Conservation (phyloP, 1,139 yeast genomes). For the Yamadazyma epiphylla region DNA sequence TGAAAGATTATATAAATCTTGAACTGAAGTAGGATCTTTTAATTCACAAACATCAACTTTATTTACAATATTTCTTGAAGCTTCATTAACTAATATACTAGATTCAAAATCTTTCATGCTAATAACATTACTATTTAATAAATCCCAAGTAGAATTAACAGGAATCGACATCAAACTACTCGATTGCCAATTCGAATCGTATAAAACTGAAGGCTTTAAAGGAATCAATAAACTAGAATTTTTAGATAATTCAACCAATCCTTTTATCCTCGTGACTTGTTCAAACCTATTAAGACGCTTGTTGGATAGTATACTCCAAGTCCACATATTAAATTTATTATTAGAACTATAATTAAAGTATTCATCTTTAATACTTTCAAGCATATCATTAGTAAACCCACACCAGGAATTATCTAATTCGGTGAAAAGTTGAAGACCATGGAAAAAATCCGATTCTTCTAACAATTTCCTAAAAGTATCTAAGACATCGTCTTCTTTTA, state of each 20-base stretch:
- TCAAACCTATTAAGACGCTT: constrained; percentile 8
- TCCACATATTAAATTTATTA: constrained; percentile 43
- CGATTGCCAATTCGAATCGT: constrained; percentile 38
- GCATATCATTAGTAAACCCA: constrained; percentile 57
- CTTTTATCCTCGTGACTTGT: constrained; percentile 40
- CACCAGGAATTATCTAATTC: constrained; percentile 84
- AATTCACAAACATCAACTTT: constrained; percentile 19
- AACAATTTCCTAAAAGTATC: constrained; percentile 54
- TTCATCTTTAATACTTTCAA: constrained; percentile 64
- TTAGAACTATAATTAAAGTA: constrained; percentile 54
- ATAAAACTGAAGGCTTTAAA: constrained; percentile 12
- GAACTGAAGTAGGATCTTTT: constrained; percentile 3
- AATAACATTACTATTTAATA: constrained; percentile 20
- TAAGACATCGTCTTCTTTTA: constrained; percentile 36
- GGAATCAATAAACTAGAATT: constrained; percentile 53
- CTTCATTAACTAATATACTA: constrained; percentile 23
- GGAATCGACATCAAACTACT: constrained; percentile 26
- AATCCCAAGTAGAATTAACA: constrained; percentile 38
- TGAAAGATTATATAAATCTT: constrained; percentile 7
- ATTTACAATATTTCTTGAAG: constrained; percentile 31
- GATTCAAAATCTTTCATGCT: constrained; percentile 34
- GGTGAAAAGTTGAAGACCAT: constrained; percentile 64
- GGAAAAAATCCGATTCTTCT: constrained; percentile 75
- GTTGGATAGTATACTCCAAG: constrained; percentile 20
- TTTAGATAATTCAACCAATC: constrained; percentile 42